Evolutionary conservation across 2,329 filamentous ascomycete species (phyloP).

Genomic region (Trichoderma guizhouense): DNA sequence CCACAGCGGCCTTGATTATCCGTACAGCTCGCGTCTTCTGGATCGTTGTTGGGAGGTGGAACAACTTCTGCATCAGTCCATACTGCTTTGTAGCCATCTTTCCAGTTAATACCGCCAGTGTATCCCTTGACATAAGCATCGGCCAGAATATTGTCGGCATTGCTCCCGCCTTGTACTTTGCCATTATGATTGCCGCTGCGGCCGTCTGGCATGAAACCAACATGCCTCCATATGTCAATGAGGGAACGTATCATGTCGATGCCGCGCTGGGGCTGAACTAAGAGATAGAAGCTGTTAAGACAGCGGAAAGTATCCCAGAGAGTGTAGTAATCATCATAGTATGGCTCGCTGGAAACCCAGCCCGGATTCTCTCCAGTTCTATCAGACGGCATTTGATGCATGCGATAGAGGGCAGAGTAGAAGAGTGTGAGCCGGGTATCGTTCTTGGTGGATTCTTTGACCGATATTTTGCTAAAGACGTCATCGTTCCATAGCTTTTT

Average conservation of each 20-base stretch:
- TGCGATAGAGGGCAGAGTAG: conserved; percentile 58
- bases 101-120: conserved; percentile 51
- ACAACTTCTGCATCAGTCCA: conserved; percentile 54
- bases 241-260: conserved; percentile 41
- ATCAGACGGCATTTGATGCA: conserved; percentile 60
- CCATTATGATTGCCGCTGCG: conserved; percentile 57
- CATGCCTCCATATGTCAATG: conserved; percentile 56
- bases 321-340: conserved; percentile 59
- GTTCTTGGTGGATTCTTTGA: conserved; percentile 37
- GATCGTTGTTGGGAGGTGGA: conserved; percentile 48
- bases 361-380: conserved; percentile 56
- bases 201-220: conserved; percentile 52
- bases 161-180: conserved; percentile 55
- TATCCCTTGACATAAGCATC: conserved; percentile 55
- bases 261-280: conserved; percentile 7
- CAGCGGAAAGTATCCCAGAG: conserved; percentile 56
- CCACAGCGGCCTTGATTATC: conserved; percentile 56
- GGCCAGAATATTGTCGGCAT: conserved; percentile 58
- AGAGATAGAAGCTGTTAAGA: conserved; percentile 18
- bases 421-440: conserved; percentile 48
- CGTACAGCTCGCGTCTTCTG: conserved; percentile 46
- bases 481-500: conserved; percentile 43
- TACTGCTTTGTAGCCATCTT: conserved; percentile 50
- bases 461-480: conserved; percentile 42
- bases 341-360: conserved; percentile 53